phyloP scores from a whole-genome alignment of 2,329 filamentous ascomycete genomes.

The Nigrospora oryzae region DNA sequence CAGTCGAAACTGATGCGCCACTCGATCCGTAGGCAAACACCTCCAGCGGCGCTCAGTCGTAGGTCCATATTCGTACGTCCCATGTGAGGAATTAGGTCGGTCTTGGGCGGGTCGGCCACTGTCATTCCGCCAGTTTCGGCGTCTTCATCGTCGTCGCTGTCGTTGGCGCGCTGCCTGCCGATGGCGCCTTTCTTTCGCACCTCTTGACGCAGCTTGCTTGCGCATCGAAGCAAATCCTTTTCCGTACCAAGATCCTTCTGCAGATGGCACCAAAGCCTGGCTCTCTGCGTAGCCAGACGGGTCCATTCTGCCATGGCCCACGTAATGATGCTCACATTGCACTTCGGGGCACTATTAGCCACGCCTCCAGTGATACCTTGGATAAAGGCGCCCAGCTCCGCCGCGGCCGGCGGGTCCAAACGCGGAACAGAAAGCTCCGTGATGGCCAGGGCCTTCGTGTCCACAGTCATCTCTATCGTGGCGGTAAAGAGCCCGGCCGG shows the following conservation, averaged over 20 bases:
- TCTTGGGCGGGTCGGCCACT: conserved; percentile 15
- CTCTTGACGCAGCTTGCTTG: conserved; percentile 17
- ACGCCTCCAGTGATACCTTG: conserved; percentile 27
- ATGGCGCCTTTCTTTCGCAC: conserved; percentile 12
- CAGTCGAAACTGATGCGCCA: conserved; percentile 64
- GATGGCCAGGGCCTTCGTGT: conserved; percentile 43
- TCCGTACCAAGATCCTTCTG: conserved; percentile 34
- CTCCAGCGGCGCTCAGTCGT: conserved; percentile 21
- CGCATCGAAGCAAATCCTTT: conserved; percentile 21
- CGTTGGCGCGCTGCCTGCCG: conserved; percentile 8
- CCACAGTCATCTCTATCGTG: conserved; percentile 48
- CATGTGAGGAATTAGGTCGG: conserved; percentile 44
- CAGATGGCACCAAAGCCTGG: conserved; percentile 52
- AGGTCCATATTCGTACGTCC: conserved; percentile 42
- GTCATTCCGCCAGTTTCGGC: conserved; percentile 4
- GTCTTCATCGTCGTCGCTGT: conserved; percentile 12
- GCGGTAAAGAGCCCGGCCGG: conserved; percentile 49
- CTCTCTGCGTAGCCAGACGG: conserved; percentile 49
- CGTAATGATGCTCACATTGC: conserved; percentile 50
- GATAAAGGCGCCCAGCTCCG: conserved; percentile 49
- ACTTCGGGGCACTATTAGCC: conserved; percentile 35
- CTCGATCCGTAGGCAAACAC: conserved; percentile 37
- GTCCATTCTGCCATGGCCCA: conserved; percentile 66
- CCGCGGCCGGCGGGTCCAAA: conserved; percentile 48
- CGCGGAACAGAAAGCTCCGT: conserved; percentile 41